Evolutionary conservation across 2,329 filamentous ascomycete species (phyloP), one percentile per base, ranked within the genome.

Genomic region (Venturia effusa): DNA sequence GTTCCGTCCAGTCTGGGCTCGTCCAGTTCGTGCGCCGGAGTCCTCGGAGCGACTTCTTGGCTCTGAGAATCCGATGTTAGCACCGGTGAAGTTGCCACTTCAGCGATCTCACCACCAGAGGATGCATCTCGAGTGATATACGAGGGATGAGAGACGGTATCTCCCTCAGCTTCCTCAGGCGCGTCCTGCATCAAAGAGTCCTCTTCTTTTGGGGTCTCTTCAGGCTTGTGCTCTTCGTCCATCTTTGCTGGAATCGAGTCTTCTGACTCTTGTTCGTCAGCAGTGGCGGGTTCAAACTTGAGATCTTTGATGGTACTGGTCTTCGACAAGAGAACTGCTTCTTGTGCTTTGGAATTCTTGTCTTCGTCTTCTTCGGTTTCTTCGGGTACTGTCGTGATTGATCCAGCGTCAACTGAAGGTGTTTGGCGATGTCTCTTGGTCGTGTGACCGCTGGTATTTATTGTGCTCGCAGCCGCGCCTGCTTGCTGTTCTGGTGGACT

Each of bases 381-480:
- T 72, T 96, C 91, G 41, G 90, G 82, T 17, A 96, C 91, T 0
- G 90, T 94, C 1, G 87, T 86, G 24, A 96, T 88, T 4, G 87
- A 83, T 3, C 68, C 75, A 62, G 87, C 90, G 60, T 89, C 88
- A 17, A 88, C 88, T 17, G 89, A 93, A 30, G 89, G 88, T 67
- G 87, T 92, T 73, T 90, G 89, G 69, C 90, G 87, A 74, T 96
- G 91, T 67, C 91, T 83, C 71, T 92, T 86, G 6, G 90, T 93
- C 70, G 90, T 95, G 62, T 88, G 84, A 68, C 73, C 84, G 67
- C 73, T 84, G 70, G 74, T 84, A 72, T 77, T 79, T 68, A 76
- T 82, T 62, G 71, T 73, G 67, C 73, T 78, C 67, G 78, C 70
- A 15, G 68, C 69, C 17, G 41, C 48, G 40, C 40, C 32, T 37